A percentile compares a stretch with the other conserved stretches of the same genome.
Conservation (phyloP, 805 yeast species). For the Starmerella vitae region DNA sequence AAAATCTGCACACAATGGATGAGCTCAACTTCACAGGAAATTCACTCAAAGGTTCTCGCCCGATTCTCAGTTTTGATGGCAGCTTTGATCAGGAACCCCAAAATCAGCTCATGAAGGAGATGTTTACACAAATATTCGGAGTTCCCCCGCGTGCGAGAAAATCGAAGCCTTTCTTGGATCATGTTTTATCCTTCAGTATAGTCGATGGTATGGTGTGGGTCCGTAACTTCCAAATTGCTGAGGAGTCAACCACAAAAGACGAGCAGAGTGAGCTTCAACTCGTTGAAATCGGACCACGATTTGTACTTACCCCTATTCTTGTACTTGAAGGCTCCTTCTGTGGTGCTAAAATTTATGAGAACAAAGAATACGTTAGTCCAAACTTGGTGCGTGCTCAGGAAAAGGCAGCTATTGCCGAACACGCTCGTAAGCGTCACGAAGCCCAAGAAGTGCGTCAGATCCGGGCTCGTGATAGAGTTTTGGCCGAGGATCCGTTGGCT, state of each 20-base stretch:
- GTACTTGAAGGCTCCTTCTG: constrained; percentile 93
- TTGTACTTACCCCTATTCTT: constrained; percentile 81
- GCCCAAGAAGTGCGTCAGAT: constrained; percentile 65
- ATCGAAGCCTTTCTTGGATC: constrained; percentile 88
- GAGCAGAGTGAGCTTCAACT: constrained; percentile 50
- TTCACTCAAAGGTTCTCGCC: constrained; percentile 90
- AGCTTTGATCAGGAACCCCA: constrained; percentile 61
- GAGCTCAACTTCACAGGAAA: constrained; percentile 95
- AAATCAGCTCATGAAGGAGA: constrained; percentile 62
- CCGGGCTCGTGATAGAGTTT: constrained; percentile 58
- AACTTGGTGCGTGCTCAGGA: constrained; percentile 84
- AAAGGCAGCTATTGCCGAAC: constrained; percentile 64
- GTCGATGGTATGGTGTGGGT: constrained; percentile 94
- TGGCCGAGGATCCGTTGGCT: constrained; percentile 67
- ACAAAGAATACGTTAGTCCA: constrained; percentile 92
- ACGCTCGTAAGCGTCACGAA: constrained; percentile 64
- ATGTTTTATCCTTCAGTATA: constrained; percentile 81
- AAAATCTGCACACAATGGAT: constrained; percentile 89
- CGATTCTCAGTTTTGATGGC: constrained; percentile 76
- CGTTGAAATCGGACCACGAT: constrained; percentile 93
- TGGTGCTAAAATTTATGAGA: constrained; percentile 94
- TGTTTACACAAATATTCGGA: constrained; percentile 72
- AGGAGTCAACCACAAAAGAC: constrained; percentile 30
- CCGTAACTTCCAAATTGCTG: constrained; percentile 81
- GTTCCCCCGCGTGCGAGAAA: constrained; percentile 91